Conservation (phyloP, 2,329 filamentous ascomycete genomes). For the Cercospora sp. region DNA sequence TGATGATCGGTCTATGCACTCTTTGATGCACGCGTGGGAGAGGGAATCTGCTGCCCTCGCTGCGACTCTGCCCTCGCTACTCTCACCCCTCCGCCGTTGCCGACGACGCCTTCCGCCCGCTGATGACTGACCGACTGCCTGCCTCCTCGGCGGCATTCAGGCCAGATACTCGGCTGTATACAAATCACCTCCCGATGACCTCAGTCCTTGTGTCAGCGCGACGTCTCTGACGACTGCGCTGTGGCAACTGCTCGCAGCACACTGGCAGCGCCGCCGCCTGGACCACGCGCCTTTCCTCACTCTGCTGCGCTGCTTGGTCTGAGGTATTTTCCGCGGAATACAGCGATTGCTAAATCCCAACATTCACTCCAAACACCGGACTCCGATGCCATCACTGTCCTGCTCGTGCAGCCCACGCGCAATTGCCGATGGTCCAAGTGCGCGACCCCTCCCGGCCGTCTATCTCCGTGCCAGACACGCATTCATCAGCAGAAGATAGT, state of each 20-base stretch:
- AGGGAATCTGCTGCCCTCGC: background rate
- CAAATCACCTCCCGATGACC: slow-evolving; percentile 5
- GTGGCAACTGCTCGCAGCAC: background rate
- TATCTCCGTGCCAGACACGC: slow-evolving; percentile 10
- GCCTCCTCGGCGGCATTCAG: slow-evolving; percentile 4
- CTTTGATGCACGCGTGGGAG: background rate
- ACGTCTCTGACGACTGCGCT: background rate
- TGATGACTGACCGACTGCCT: background rate
- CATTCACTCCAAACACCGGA: background rate
- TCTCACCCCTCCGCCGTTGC: slow-evolving; percentile 7
- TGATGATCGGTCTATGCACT: background rate
- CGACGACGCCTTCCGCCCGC: slow-evolving; percentile 5
- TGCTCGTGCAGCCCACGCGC: slow-evolving; percentile 9
- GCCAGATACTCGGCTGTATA: slow-evolving; percentile 14
- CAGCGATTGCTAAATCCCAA: background rate
- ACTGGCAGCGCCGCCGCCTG: background rate
- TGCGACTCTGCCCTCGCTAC: background rate
- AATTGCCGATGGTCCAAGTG: slow-evolving; percentile 1
- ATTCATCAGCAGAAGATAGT: background rate
- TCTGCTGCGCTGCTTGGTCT: background rate
- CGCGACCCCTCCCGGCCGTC: background rate
- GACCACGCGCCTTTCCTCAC: background rate
- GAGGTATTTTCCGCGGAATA: background rate
- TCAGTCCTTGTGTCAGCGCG: slow-evolving; percentile 8
- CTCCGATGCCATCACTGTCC: slow-evolving; percentile 4